Evolutionary conservation across 768 basidiomycete species (phyloP), one percentile per base, ranked within the genome.

Genomic region (Rickenella mellea): DNA sequence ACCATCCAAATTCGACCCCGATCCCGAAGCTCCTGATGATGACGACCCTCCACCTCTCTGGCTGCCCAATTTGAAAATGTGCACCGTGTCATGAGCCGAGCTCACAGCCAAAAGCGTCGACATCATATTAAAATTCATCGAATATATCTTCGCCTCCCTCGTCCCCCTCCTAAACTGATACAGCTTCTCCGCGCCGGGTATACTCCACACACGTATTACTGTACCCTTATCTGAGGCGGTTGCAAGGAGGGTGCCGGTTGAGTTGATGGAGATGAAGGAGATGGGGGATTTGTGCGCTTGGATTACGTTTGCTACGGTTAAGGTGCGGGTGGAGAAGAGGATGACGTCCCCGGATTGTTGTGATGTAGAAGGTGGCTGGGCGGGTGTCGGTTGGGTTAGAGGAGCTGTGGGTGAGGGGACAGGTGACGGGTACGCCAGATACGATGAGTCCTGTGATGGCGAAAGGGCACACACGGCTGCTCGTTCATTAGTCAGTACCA

Each of bases 201-300:
- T 69, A 36, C 77, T 76, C 76, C 92, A 98, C 1, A 98, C 92
- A 32, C 96, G 78, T 42, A 99, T 94, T 48, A 98, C 91, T 5
- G 96, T 99, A 11, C 96, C 96, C 57, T 93, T 94, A 33, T 93
- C 90, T 1, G 83, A 86, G 11, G 91, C 82, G 5, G 94, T 93
- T 17, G 94, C 96, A 30, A 99, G 80, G 42, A 97, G 70, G 0
- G 87, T 87, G 10, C 94, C 94, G 1, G 82, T 71, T 2, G 78
- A 73, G 62, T 93, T 94, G 61, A 99, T 76, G 5, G 86, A 70
- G 36, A 98, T 71, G 53, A 79, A 80, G 6, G 92, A 86, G 47
- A 99, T 81, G 4, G 94, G 89, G 1, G 91, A 64, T 63, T 97
- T 97, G 67, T 99, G 96, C 14, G 96, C 96, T 55, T 91, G 93